Evolutionary conservation across 2,329 filamentous ascomycete species (phyloP), one percentile per base, ranked within the genome.

Genomic region (Plenodomus lindquistii): DNA sequence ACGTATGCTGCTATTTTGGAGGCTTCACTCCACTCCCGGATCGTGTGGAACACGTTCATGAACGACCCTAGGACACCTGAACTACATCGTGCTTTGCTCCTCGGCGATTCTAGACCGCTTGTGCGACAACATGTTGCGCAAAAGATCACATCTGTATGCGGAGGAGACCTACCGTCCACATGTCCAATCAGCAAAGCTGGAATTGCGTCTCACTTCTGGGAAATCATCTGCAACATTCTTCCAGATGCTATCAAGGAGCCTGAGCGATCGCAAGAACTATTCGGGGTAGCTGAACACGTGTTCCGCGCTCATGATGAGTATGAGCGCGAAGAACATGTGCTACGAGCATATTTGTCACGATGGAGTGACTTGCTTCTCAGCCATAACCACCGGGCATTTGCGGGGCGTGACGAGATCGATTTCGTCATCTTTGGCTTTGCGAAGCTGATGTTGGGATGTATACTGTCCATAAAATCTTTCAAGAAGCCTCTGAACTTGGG

Each of bases 381-480:
- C 11, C 64, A 74, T 49, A 48, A 59, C 5, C 70, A 73, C 20
- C 42, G 61, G 22, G 70, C 71, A 45, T 54, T 66, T 37, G 67
- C 73, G 6, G 73, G 71, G 5, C 62, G 66, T 9, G 66, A 70
- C 16, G 62, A 73, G 18, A 53, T 55, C 7, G 71, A 75, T 46
- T 52, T 57, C 31, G 62, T 74, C 21, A 67, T 75, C 13, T 40
- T 69, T 15, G 73, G 73, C 1, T 66, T 79, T 18, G 68, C 75
- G 2, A 70, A 67, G 31, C 63, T 79, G 21, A 59, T 79, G 15
- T 55, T 61, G 10, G 69, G 59, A 40, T 72, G 73, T 35, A 58
- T 73, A 19, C 54, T 65, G n/a, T 74, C 69, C 3, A 46, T 74
- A 24, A 74, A 73, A 41, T 73, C 71, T 2, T 71, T 70, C 59